Conservation (phyloP, 2,329 filamentous ascomycete genomes). For the Claviceps spartinae region DNA sequence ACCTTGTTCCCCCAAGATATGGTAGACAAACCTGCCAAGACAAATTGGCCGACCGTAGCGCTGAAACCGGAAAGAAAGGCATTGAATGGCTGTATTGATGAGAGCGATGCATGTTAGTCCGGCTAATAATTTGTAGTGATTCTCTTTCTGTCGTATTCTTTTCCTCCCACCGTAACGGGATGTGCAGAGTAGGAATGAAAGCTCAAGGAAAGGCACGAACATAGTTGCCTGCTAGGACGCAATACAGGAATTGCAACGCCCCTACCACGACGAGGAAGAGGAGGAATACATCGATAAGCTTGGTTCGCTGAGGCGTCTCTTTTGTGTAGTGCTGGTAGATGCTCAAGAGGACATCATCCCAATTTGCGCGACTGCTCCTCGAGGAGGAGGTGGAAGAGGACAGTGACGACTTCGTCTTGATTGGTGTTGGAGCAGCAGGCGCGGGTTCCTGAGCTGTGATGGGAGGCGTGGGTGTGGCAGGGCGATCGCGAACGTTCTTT, state of each 20-base stretch:
- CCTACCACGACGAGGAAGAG: conserved; percentile 74
- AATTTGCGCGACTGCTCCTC: conserved; percentile 21
- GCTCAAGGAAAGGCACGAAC: conserved; percentile 41
- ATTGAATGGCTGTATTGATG: conserved; percentile 68
- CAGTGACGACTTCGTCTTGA: not conserved
- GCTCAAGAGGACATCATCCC: conserved; percentile 49
- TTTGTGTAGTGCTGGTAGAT: conserved; percentile 68
- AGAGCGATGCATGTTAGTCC: conserved; percentile 8
- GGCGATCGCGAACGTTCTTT: conserved; percentile 24
- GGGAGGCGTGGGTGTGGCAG: conserved; percentile 6
- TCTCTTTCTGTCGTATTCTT: not conserved
- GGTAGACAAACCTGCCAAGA: conserved; percentile 63
- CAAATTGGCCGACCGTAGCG: conserved; percentile 92
- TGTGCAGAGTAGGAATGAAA: not conserved
- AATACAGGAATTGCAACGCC: conserved; percentile 87
- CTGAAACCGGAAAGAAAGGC: conserved; percentile 93
- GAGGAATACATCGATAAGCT: conserved; percentile 87
- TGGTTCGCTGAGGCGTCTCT: conserved; percentile 76
- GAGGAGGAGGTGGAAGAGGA: not conserved
- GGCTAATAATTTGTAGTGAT: not conserved
- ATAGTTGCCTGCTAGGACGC: conserved; percentile 82
- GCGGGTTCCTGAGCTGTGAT: conserved; percentile 1
- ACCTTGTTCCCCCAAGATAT: not conserved
- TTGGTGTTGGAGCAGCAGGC: not conserved
- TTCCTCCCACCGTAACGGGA: too few species aligned